Percentiles rank a stretch among this genome's conserved stretches.
Evolutionary conservation across 2,329 filamentous ascomycete species (phyloP).

Genomic region (Aspergillus sp.): DNA sequence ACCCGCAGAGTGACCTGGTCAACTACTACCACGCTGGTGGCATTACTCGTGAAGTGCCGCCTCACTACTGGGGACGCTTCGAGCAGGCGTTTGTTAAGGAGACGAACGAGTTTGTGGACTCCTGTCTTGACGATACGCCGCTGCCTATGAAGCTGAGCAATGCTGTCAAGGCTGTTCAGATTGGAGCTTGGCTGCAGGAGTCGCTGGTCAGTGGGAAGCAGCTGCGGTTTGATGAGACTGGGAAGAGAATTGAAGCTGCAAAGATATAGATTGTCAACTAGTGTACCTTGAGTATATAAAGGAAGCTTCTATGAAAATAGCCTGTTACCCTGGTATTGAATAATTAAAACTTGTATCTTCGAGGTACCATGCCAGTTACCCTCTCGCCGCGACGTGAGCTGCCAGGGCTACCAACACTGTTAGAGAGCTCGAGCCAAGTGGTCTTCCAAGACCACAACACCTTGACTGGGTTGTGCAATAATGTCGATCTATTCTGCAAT

Average conservation of each 20-base stretch:
- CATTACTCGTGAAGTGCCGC: slow-evolving; percentile 60
- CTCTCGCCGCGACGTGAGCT: too few species aligned
- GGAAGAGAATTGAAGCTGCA: slow-evolving; percentile 43
- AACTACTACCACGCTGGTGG: slow-evolving; percentile 56
- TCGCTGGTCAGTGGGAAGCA: slow-evolving; percentile 55
- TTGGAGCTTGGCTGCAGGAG: slow-evolving; percentile 62
- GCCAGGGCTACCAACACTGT: too few species aligned
- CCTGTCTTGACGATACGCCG: slow-evolving; percentile 55
- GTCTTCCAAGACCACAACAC: too few species aligned
- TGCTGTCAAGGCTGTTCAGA: slow-evolving; percentile 58
- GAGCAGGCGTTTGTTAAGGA: slow-evolving; percentile 64
- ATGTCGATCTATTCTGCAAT: too few species aligned
- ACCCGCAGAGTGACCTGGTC: slow-evolving; percentile 58
- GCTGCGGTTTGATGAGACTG: slow-evolving; percentile 59
- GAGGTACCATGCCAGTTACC: too few species aligned
- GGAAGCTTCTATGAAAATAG: too few species aligned
- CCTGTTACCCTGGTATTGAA: too few species aligned
- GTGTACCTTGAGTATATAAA: too few species aligned
- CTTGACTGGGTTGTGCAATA: too few species aligned
- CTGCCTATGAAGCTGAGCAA: slow-evolving; percentile 58
- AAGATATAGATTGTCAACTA: background rate
- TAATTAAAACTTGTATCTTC: too few species aligned
- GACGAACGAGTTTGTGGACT: slow-evolving; percentile 63
- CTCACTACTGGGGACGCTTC: slow-evolving; percentile 65
- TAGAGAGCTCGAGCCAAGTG: too few species aligned